These are phyloP conservation scores for Diplodia mutila DNA, from an alignment of 2,329 filamentous ascomycete species.

Conservation along the genomic window DNA sequence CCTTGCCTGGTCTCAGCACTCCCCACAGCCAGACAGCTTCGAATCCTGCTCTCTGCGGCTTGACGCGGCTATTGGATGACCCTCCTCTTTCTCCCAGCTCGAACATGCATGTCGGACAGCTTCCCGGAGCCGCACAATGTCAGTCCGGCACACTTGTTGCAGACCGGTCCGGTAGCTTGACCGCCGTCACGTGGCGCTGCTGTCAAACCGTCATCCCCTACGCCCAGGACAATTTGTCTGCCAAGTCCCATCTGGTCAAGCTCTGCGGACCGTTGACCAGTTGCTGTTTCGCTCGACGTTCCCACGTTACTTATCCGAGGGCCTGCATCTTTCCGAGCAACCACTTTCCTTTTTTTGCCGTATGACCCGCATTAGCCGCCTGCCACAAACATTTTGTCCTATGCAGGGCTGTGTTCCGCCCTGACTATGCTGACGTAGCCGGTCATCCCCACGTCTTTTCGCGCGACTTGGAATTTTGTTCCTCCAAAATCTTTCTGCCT, in stretches of 20 bases:
- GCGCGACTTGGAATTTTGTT: background rate
- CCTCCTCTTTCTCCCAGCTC: background rate
- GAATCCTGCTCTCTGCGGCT: background rate
- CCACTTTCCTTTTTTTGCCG: conserved; percentile 13
- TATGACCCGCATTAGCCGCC: conserved; percentile 1
- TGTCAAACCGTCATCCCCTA: background rate
- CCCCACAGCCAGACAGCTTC: background rate
- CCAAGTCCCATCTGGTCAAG: background rate
- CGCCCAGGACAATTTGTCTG: no score
- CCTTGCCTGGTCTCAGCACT: background rate
- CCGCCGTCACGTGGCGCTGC: background rate
- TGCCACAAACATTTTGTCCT: conserved; percentile 3
- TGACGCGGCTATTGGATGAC: background rate
- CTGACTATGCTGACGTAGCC: background rate
- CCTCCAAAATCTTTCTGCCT: no score
- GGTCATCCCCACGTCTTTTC: background rate
- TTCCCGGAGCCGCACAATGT: background rate
- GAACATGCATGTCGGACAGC: background rate
- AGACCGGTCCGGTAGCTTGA: background rate
- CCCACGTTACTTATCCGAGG: background rate
- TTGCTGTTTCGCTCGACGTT: background rate
- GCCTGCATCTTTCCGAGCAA: background rate
- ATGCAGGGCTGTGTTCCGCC: background rate
- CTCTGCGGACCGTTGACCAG: background rate
- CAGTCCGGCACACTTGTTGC: background rate